phyloP scores from a whole-genome alignment of 208 protist species.

The Vickermania ingenoplastis region DNA sequence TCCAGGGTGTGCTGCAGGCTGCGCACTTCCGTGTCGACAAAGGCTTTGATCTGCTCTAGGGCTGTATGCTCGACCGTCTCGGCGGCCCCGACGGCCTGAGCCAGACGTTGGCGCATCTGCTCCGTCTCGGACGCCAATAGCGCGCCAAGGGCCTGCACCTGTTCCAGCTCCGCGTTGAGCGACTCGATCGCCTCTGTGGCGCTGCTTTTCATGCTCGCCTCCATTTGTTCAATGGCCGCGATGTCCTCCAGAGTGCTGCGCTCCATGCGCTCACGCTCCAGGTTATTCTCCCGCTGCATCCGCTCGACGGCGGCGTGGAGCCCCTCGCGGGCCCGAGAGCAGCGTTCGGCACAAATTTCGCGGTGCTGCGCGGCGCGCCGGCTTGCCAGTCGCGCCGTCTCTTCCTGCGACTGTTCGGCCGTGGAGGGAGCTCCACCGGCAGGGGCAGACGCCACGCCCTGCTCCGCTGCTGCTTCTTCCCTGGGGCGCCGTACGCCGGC shows the following conservation, averaged over 20 bases:
- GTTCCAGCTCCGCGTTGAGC: constrained; percentile 68
- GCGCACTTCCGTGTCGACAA: constrained; percentile 57
- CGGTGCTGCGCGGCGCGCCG: neutral
- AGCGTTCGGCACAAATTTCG: neutral
- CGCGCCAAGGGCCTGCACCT: constrained; percentile 66
- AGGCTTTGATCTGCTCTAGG: constrained; percentile 54
- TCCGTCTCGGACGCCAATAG: constrained; percentile 55
- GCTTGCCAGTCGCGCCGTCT: too few species aligned
- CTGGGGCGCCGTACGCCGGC: too few species aligned
- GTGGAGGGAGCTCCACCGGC: too few species aligned
- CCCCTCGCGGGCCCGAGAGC: neutral
- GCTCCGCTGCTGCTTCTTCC: too few species aligned
- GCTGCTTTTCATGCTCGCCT: constrained; percentile 60
- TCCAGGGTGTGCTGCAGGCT: constrained; percentile 36
- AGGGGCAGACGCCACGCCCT: neutral
- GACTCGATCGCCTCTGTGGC: constrained; percentile 59
- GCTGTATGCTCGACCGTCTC: constrained; percentile 51
- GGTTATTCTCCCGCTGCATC: constrained; percentile 45
- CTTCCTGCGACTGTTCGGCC: too few species aligned
- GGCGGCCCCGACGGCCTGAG: constrained; percentile 30
- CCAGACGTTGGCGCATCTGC: constrained; percentile 44
- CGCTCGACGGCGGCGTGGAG: constrained; percentile 22
- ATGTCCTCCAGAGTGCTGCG: constrained; percentile 55
- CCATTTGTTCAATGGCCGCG: constrained; percentile 37
- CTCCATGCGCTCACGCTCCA: constrained; percentile 62